Base-by-base conservation (phyloP, 73 alveolate genomes). In the Paramecium sonneborni region DNA sequence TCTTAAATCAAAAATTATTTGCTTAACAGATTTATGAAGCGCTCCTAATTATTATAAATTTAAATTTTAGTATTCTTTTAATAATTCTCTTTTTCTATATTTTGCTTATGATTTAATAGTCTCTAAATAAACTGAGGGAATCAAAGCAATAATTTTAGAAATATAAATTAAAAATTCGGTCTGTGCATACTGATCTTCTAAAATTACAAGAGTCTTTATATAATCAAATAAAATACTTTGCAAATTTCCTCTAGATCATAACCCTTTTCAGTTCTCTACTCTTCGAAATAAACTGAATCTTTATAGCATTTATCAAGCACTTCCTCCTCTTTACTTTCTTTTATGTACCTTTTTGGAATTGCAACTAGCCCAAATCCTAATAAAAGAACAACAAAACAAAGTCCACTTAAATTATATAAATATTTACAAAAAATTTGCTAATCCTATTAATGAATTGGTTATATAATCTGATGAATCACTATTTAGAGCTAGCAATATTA, bases 331-430 rank as follows among this genome's bases (percentile, higher is more conserved):
- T 85, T 85, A 35, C 92, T 85, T 32, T 85, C 92, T 26, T 72
- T 44, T 72, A 68, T 57, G 8, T 85, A 85, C 30, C 76, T 55
- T 32, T 85, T 85, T 24, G 92, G 92, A 10, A 85, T 85, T 0
- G 92, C 92, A 11, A 85, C 86, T 0, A 85, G 58, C 24, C 92
- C 92, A 57, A 46, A 46, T 5, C 92, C 92, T 72, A 85, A 57
- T 72, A 85, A 55, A 56, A 85, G 21, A 55, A 85, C 76, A 44
- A 85, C 92, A 37, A 85, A 85, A 26, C 55, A 85, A 8, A 72
- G 48, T 46, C 92, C 92, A 85, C 92, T 85, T 7, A 15, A 6
- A 35, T 23, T 41, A 24, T 8, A 28, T 18, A n/a, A n/a, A 37
- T 14, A 24, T 6, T 56, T 85, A 85, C 92, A 85, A 85, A 35